A percentile compares a stretch with the other conserved stretches of the same genome.
Conservation (phyloP, 2,329 filamentous ascomycete genomes). For the Paecilomyces variotii region DNA sequence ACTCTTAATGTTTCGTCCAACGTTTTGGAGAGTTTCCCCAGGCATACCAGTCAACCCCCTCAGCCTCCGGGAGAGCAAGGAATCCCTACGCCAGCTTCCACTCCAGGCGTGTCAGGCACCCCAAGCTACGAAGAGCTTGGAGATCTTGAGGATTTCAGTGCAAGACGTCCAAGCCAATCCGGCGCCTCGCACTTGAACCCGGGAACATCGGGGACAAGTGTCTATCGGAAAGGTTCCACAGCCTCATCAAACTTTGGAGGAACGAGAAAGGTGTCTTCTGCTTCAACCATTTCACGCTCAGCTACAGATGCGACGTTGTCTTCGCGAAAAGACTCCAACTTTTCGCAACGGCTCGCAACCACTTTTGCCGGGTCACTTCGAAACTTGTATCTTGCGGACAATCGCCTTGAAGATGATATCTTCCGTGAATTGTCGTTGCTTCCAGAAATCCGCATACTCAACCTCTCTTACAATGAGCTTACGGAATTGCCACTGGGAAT, state of each 20-base stretch:
- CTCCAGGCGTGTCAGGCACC: constrained; percentile 48
- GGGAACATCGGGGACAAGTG: constrained; percentile 59
- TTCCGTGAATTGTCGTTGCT: constrained; percentile 85
- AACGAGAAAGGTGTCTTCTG: constrained; percentile 75
- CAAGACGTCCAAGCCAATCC: constrained; percentile 77
- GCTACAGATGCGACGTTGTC: constrained; percentile 51
- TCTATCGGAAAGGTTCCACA: constrained; percentile 68
- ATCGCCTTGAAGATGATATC: constrained; percentile 86
- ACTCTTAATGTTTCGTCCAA: constrained; percentile 94
- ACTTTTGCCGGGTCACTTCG: constrained; percentile 84
- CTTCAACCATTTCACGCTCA: constrained; percentile 67
- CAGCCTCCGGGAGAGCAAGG: constrained; percentile 47
- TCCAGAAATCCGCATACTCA: constrained; percentile 76
- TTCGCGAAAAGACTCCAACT: constrained; percentile 75
- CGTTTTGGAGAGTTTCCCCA: constrained; percentile 82
- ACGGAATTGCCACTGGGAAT: constrained; percentile 86
- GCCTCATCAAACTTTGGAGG: constrained; percentile 75
- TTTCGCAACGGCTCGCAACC: constrained; percentile 68
- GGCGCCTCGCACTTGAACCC: constrained; percentile 62
- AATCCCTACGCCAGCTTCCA: constrained; percentile 37
- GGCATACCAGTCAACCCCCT: constrained; percentile 61
- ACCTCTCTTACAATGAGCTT: constrained; percentile 89
- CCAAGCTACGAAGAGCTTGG: constrained; percentile 74
- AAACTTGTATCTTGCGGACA: constrained; percentile 84
- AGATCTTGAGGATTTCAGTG: constrained; percentile 53